Evolutionary conservation across 805 yeast species (phyloP).

Genomic region (Hanseniaspora opuntiae): DNA sequence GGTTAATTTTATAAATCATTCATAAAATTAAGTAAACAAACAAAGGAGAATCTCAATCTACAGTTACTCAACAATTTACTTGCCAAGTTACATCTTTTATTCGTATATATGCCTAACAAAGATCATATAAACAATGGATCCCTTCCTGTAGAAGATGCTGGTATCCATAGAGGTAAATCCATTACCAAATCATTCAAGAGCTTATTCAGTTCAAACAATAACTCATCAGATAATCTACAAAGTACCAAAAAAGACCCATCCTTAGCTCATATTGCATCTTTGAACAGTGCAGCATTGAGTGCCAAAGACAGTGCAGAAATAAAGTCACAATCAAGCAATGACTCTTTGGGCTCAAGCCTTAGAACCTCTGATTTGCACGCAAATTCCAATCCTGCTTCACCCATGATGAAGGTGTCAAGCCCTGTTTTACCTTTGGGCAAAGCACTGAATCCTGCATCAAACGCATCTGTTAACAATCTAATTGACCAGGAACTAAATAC

Average conservation of each 20-base stretch:
- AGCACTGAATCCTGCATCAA: background rate
- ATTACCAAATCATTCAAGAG: constrained; percentile 21
- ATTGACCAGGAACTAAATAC: constrained; percentile 7
- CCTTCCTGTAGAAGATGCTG: background rate
- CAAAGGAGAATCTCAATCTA: no score
- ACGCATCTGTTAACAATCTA: background rate
- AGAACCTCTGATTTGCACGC: background rate
- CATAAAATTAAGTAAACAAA: no score
- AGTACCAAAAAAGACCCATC: background rate
- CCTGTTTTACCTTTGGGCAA: background rate
- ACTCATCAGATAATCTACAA: background rate
- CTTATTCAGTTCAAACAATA: constrained; percentile 15
- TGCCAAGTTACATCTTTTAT: no score
- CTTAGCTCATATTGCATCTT: background rate
- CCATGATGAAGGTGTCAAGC: background rate
- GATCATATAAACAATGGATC: background rate
- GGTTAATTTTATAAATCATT: no score
- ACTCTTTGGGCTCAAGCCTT: background rate
- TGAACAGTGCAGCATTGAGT: background rate
- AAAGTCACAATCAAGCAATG: background rate
- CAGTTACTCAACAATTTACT: no score
- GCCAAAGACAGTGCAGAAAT: background rate
- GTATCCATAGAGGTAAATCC: constrained; percentile 18
- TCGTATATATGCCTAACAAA: constrained; percentile 7
- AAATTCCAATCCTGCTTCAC: background rate